Percentiles rank a stretch among this genome's conserved stretches.
phyloP scores from a whole-genome alignment of 2,329 filamentous ascomycete genomes.

The Penicillium palitans region DNA sequence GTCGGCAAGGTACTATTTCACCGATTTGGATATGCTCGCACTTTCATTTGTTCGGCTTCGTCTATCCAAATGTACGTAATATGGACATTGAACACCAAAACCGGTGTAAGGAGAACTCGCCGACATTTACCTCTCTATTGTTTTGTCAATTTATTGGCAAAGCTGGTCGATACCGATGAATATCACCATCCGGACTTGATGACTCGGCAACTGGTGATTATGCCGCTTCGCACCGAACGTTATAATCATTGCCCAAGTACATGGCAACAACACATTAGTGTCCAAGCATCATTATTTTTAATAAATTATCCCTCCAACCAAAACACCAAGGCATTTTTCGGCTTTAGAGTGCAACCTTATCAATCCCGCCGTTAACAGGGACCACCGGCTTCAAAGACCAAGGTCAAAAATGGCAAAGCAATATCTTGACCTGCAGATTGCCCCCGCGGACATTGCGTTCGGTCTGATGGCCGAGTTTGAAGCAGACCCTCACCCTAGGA shows the following conservation, averaged over 20 bases:
- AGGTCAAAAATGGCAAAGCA: background rate
- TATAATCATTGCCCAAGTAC: background rate
- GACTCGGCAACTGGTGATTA: background rate
- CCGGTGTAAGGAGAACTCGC: background rate
- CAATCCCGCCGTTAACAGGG: background rate
- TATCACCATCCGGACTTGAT: background rate
- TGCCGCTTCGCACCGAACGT: background rate
- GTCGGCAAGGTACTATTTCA: background rate
- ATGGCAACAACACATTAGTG: too few species aligned
- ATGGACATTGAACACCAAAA: background rate
- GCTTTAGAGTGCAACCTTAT: too few species aligned
- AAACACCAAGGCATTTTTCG: background rate
- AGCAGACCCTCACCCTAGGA: background rate
- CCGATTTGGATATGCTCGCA: background rate
- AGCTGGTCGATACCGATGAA: background rate
- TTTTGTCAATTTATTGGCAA: background rate
- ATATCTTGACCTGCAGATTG: background rate
- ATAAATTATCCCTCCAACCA: background rate
- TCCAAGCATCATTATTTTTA: too few species aligned
- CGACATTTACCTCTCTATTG: background rate
- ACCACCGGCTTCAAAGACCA: background rate
- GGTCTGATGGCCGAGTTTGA: background rate
- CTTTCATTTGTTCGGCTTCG: too few species aligned
- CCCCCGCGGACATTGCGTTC: background rate
- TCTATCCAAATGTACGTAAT: background rate